A percentile compares a stretch with the other conserved stretches of the same genome.
Conservation (phyloP, 2,329 filamentous ascomycete species). For the Talaromyces pinophilus region DNA sequence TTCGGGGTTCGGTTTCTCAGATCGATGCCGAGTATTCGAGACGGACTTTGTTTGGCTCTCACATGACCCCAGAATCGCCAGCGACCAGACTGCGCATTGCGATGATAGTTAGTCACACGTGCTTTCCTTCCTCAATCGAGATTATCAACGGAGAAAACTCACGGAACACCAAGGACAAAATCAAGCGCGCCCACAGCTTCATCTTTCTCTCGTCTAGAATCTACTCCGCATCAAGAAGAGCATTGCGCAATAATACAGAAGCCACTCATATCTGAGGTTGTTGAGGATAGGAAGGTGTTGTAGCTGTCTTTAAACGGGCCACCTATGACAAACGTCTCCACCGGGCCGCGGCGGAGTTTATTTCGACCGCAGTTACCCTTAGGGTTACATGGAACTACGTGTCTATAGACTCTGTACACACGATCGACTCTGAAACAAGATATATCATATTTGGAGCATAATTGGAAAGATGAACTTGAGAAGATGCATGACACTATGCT, state of each 20-base stretch:
- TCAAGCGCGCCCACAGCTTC: constrained; percentile 36
- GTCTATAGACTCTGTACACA: too few species aligned
- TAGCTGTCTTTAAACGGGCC: constrained; percentile 15
- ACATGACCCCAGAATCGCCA: constrained; percentile 33
- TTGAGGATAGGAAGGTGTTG: neutral
- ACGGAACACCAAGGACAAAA: constrained; percentile 40
- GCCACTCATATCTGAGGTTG: constrained; percentile 1
- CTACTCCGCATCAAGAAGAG: constrained; percentile 14
- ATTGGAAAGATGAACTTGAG: neutral
- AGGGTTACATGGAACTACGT: too few species aligned
- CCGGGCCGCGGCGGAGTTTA: neutral
- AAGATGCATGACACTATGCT: neutral
- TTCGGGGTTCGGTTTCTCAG: constrained; percentile 26
- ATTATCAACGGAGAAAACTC: constrained; percentile 26
- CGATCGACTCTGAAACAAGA: neutral
- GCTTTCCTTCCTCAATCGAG: neutral
- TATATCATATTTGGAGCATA: neutral
- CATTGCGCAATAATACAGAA: constrained; percentile 18
- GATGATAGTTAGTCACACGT: neutral
- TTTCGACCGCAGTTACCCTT: neutral
- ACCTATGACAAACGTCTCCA: constrained; percentile 23
- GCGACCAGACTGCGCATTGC: constrained; percentile 34
- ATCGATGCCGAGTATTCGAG: constrained; percentile 25
- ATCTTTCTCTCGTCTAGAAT: constrained; percentile 32
- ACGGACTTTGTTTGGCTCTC: constrained; percentile 27